Evolutionary conservation across 2,329 filamentous ascomycete species (phyloP).

Genomic region (Akanthomyces dipterigenus): DNA sequence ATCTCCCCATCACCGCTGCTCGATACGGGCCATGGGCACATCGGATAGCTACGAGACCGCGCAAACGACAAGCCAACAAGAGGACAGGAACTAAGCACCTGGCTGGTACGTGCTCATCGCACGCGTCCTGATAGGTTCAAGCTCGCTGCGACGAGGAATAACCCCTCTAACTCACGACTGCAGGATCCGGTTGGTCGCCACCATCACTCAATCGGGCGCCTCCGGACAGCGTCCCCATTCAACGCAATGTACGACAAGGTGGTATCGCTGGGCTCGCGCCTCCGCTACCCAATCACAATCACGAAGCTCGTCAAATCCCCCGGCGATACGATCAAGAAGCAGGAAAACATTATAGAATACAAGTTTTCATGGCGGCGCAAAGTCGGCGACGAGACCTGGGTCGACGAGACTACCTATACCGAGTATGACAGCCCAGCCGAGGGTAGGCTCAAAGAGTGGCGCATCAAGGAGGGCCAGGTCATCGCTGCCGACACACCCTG

Average conservation of each 20-base stretch:
- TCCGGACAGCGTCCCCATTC: background rate
- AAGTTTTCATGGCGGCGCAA: constrained; percentile 74
- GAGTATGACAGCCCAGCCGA: constrained; percentile 81
- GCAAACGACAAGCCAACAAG: constrained; percentile 1
- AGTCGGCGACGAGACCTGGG: constrained; percentile 58
- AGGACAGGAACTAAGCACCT: background rate
- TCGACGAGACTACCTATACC: constrained; percentile 61
- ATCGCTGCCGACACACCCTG: constrained; percentile 52
- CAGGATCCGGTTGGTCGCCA: background rate
- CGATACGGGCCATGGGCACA: constrained; percentile 9
- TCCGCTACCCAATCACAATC: constrained; percentile 92
- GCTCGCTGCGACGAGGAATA: background rate
- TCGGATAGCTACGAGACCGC: background rate
- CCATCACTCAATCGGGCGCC: constrained; percentile 4
- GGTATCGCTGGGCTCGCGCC: constrained; percentile 50
- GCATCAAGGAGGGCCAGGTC: constrained; percentile 59
- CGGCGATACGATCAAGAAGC: constrained; percentile 67
- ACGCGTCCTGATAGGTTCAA: background rate
- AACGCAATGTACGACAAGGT: constrained; percentile 32
- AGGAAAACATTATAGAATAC: constrained; percentile 79
- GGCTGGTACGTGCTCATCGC: background rate
- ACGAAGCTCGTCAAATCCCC: constrained; percentile 72
- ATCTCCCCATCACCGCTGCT: background rate
- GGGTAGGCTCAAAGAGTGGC: constrained; percentile 72
- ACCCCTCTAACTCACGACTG: background rate